Percentiles rank a stretch among this genome's conserved stretches.
phyloP scores from a whole-genome alignment of 257 asterid genomes.

The Solanum dulcamara region DNA sequence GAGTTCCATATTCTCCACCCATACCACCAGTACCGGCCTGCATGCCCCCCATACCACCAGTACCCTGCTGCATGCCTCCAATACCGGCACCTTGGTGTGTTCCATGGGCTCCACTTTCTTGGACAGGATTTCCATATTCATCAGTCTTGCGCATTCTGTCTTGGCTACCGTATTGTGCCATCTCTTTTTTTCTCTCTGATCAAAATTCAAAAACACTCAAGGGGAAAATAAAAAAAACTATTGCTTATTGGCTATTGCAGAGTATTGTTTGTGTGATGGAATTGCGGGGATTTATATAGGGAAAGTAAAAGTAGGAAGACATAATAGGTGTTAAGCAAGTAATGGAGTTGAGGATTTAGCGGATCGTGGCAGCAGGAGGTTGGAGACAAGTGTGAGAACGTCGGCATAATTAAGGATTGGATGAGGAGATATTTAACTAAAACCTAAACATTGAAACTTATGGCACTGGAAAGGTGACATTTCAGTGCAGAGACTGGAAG shows the following conservation, averaged over 20 bases:
- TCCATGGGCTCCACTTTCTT: slow-evolving; percentile 16
- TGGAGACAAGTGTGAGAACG: background rate
- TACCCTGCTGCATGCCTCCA: background rate
- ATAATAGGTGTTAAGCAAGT: background rate
- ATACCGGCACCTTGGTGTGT: background rate
- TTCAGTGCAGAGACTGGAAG: background rate
- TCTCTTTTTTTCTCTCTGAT: background rate
- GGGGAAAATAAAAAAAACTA: background rate
- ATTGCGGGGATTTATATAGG: background rate
- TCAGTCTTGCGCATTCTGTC: slow-evolving; percentile 17
- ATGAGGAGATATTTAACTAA: background rate
- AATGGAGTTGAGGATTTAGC: background rate
- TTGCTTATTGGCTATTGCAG: background rate
- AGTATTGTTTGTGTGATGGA: background rate
- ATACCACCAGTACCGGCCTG: background rate
- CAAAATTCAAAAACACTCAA: background rate
- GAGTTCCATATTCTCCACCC: background rate
- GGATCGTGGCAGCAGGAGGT: background rate
- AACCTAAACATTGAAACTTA: background rate
- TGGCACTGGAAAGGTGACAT: background rate
- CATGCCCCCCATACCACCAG: background rate
- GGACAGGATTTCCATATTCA: slow-evolving; percentile 17
- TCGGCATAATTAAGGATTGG: background rate
- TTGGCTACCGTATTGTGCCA: slow-evolving; percentile 1
- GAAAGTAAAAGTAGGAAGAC: background rate